Evolutionary conservation across 73 alveolate genomes (phyloP).

Genomic region (Uronychia setigera): DNA sequence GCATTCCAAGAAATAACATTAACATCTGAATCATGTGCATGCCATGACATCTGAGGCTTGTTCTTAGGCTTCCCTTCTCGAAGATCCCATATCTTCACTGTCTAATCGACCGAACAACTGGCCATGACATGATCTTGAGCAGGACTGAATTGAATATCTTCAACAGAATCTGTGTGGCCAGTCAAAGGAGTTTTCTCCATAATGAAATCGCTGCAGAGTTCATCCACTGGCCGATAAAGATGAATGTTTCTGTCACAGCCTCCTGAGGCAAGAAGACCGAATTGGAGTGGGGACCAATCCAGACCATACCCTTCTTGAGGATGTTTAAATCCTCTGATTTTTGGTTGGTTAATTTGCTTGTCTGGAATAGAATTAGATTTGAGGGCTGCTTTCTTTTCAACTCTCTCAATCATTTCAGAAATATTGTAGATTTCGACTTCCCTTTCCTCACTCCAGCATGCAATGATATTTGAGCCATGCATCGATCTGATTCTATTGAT

Average conservation of each 20-base stretch:
- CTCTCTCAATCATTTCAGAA: slow-evolving; percentile 67
- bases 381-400: slow-evolving; percentile 9
- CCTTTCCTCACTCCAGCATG: slow-evolving; percentile 88
- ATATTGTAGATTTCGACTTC: slow-evolving; percentile 84
- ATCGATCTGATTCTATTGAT: slow-evolving; percentile 88
- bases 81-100: slow-evolving; percentile 90
- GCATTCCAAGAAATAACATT: slow-evolving; percentile 93
- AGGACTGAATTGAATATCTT: slow-evolving; percentile 89
- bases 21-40: slow-evolving; percentile 91
- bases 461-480: slow-evolving; percentile 87
- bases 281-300: slow-evolving; percentile 84
- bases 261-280: slow-evolving; percentile 83
- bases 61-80: slow-evolving; percentile 67
- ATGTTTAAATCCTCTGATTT: slow-evolving; percentile 33
- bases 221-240: slow-evolving; percentile 77
- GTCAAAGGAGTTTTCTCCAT: slow-evolving; percentile 32
- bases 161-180: slow-evolving; percentile 85
- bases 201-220: slow-evolving; percentile 65
- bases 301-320: slow-evolving; percentile 83
- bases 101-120: slow-evolving; percentile 90
- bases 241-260: slow-evolving; percentile 76
- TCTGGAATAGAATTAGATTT: slow-evolving; percentile 7
- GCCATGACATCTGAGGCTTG: slow-evolving; percentile 69
- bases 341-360: not conserved
- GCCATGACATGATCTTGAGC: slow-evolving; percentile 87